Evolutionary conservation across 2,329 filamentous ascomycete species (phyloP).

Genomic region (Fusarium xyrophilum): DNA sequence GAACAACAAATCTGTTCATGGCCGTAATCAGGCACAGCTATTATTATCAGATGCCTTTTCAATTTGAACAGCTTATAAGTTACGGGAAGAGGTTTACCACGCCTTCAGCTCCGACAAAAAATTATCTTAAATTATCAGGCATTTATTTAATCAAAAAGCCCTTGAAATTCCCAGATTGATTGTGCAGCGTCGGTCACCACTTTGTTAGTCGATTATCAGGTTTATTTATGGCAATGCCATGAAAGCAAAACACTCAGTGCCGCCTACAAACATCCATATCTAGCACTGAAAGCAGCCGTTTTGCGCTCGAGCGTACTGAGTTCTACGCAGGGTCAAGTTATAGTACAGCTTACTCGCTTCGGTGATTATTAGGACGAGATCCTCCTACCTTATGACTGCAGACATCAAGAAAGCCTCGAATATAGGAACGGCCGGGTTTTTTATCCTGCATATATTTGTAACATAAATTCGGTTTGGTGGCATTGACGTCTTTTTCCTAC

Average conservation of each 20-base stretch:
- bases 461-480: background rate
- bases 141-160: background rate
- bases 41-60: background rate
- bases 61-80: background rate
- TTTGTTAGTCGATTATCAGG: slow-evolving; percentile 3
- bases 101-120: background rate
- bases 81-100: background rate
- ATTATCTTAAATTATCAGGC: slow-evolving; percentile 1
- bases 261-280: background rate
- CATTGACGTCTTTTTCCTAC: slow-evolving; percentile 25
- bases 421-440: background rate
- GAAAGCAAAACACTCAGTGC: slow-evolving; percentile 1
- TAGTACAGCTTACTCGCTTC: background rate
- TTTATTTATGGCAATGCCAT: background rate
- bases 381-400: background rate
- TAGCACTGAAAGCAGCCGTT: background rate
- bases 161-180: background rate
- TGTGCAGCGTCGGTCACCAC: slow-evolving; percentile 6
- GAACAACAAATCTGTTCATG: slow-evolving; percentile 10
- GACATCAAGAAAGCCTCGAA: background rate
- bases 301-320: background rate
- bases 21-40: slow-evolving; percentile 11
- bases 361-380: background rate
- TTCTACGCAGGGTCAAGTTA: slow-evolving; percentile 4
- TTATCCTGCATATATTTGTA: background rate